phyloP scores from a whole-genome alignment of 176 grass and related monocot species.

The Eremochloa ophiuroides region DNA sequence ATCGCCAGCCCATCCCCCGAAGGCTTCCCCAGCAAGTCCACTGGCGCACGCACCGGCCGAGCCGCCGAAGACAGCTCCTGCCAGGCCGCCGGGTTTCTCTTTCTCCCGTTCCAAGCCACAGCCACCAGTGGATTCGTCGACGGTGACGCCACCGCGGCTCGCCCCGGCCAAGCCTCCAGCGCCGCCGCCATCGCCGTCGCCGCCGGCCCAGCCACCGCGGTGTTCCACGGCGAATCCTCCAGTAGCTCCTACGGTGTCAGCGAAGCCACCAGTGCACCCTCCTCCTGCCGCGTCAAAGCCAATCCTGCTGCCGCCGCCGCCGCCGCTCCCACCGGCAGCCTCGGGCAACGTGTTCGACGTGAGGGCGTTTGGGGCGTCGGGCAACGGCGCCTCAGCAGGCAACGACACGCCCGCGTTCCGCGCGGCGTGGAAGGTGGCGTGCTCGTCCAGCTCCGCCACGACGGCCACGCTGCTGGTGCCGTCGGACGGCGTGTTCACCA shows the following conservation, averaged over 20 bases:
- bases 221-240: neutral
- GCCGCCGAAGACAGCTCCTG: neutral
- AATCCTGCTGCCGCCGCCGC: neutral
- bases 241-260: neutral
- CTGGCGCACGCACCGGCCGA: neutral
- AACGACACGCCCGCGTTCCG: conserved; percentile 64
- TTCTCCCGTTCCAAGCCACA: neutral
- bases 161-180: no score
- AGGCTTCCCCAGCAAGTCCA: neutral
- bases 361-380: conserved; percentile 49
- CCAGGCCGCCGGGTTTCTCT: neutral
- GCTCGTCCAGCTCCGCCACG: conserved; percentile 6
- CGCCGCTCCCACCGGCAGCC: neutral
- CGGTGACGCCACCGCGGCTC: neutral
- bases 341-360: conserved; percentile 49
- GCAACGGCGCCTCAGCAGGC: conserved; percentile 45
- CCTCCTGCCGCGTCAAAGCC: neutral
- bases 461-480: conserved; percentile 54
- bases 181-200: no score
- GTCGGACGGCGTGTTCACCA: conserved; percentile 62
- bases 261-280: neutral
- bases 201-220: neutral
- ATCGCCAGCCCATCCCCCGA: neutral
- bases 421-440: conserved; percentile 68
- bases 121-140: neutral